A percentile compares a stretch with the other conserved stretches of the same genome.
Conservation (phyloP, 202 grass and related monocot genomes). For the Brachypodium distachyon region DNA sequence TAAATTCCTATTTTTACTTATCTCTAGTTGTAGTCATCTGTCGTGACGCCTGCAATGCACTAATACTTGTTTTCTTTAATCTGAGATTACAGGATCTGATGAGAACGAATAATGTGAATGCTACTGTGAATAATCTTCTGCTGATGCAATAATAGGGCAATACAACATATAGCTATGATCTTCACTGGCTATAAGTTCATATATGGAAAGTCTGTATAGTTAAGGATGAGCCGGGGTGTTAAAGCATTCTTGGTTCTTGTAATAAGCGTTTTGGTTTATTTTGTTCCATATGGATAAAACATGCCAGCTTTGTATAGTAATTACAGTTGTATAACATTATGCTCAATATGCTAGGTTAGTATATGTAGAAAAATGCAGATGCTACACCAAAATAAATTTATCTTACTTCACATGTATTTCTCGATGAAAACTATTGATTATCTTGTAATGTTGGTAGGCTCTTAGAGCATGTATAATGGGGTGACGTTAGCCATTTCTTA, state of each 20-base stretch:
- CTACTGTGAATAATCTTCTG: constrained; percentile 99
- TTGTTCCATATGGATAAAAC: constrained; percentile 3
- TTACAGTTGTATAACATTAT: constrained; percentile 31
- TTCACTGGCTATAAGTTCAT: constrained; percentile 33
- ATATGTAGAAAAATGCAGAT: constrained; percentile 32
- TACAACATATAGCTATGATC: constrained; percentile 29
- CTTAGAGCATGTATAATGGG: no score
- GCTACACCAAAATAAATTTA: constrained; percentile 33
- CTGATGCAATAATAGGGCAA: constrained; percentile 52
- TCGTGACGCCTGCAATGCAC: not conserved
- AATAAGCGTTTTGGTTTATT: constrained; percentile 32
- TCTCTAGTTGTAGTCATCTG: not conserved
- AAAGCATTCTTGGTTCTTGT: constrained; percentile 22
- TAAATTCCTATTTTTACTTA: constrained; percentile 13
- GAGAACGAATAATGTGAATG: constrained; percentile 94
- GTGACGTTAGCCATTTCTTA: no score
- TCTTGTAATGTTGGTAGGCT: not conserved
- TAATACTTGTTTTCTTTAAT: constrained; percentile 2
- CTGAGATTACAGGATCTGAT: constrained; percentile 70
- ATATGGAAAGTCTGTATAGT: constrained; percentile 51
- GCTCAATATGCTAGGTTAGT: constrained; percentile 7
- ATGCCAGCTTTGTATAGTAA: constrained; percentile 42
- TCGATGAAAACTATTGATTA: not conserved
- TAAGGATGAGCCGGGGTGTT: constrained; percentile 35
- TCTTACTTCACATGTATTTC: not conserved